Evolutionary conservation across 129 eudicot genomes (phyloP).

Genomic region (Rutidosis leptorrhynchoides): DNA sequence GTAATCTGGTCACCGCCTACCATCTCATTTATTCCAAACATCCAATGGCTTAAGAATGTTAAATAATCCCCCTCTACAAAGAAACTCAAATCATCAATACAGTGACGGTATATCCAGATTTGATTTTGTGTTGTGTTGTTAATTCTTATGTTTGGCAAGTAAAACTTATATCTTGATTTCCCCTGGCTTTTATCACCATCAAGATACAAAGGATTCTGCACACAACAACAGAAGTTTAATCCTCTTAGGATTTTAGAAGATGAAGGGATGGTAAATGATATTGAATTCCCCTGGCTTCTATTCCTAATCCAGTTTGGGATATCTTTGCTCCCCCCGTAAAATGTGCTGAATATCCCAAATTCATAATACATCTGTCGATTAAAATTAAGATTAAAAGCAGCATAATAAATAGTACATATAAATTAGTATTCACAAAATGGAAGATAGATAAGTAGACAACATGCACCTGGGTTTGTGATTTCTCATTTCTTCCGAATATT

Average conservation of each 20-base stretch:
- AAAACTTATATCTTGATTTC: no score
- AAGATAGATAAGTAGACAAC: neutral
- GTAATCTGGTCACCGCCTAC: neutral
- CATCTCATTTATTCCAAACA: conserved; percentile 4
- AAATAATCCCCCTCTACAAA: neutral
- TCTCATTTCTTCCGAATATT: neutral
- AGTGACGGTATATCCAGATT: neutral
- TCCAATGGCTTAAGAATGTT: conserved; percentile 7
- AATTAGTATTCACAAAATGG: neutral
- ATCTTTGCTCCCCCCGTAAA: neutral
- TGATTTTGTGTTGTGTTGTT: neutral
- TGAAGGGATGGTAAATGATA: neutral
- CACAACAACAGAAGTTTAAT: neutral
- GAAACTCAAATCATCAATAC: rapidly evolving
- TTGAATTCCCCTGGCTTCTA: neutral
- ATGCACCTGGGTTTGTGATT: neutral
- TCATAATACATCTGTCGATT: neutral
- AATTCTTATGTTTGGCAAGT: neutral
- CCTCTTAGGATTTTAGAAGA: neutral
- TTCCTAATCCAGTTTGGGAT: neutral
- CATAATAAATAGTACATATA: neutral
- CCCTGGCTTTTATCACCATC: no score
- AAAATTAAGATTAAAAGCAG: neutral
- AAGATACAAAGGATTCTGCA: neutral
- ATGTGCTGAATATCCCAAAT: neutral